Evolutionary conservation across 2,329 filamentous ascomycete genomes (phyloP).

Genomic region (Nakataea oryzae): DNA sequence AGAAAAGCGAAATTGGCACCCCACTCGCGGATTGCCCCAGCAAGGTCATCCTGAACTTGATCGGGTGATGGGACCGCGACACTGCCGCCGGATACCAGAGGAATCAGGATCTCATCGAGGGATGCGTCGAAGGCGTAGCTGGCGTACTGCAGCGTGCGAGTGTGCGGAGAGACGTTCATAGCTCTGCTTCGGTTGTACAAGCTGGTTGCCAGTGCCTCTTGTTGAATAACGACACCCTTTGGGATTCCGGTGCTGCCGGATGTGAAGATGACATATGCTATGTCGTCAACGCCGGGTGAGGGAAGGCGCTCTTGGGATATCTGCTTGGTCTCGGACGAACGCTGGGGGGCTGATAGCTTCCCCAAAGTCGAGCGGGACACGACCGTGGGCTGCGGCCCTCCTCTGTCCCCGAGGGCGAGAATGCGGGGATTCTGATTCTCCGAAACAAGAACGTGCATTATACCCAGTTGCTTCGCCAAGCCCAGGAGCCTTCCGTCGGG

Average conservation of each 20-base stretch:
- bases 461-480: background rate
- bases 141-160: background rate
- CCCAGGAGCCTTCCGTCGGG: background rate
- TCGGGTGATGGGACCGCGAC: background rate
- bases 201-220: background rate
- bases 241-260: conserved; percentile 49
- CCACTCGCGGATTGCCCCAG: background rate
- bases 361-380: too few relatives aligned
- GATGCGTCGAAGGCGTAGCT: background rate
- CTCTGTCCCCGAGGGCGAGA: background rate
- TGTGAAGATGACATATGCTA: conserved; percentile 38
- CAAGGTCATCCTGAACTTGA: background rate
- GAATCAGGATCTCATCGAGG: conserved; percentile 21
- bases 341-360: too few relatives aligned
- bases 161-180: background rate
- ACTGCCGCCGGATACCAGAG: conserved; percentile 22
- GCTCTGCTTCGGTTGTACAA: background rate
- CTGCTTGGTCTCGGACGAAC: too few relatives aligned
- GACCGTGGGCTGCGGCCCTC: background rate
- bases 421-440: background rate
- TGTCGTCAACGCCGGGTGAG: background rate
- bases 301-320: background rate
- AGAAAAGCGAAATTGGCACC: background rate
- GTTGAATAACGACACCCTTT: conserved; percentile 28
- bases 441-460: background rate